These are phyloP conservation scores for Cystobasidiaceae sp. DNA, from an alignment of 1,284 basidiomycete species.

Conservation along the genomic window DNA sequence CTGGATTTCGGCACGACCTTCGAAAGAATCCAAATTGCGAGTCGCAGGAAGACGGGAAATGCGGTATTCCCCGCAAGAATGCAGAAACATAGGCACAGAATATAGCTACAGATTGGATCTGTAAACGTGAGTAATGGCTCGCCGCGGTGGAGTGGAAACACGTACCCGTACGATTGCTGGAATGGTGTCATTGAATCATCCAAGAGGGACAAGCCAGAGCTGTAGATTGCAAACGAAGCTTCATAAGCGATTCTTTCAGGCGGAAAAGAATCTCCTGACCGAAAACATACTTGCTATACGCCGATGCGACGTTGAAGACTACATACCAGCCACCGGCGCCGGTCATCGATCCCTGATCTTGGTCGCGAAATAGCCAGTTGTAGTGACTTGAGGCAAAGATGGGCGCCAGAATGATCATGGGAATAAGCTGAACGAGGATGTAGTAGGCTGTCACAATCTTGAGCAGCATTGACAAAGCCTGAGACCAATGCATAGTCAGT, in stretches of 20 bases:
- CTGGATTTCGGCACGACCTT: constrained; percentile 56
- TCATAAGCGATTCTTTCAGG: not conserved
- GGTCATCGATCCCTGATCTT: constrained; percentile 11
- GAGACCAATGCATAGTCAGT: constrained; percentile 33
- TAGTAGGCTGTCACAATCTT: constrained; percentile 55
- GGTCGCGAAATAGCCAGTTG: constrained; percentile 12
- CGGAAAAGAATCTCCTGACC: not conserved
- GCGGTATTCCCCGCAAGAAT: constrained; percentile 82
- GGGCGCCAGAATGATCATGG: constrained; percentile 68
- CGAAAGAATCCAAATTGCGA: constrained; percentile 58
- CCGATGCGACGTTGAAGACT: constrained; percentile 76
- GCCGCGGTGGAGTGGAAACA: not conserved
- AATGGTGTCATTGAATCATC: constrained; percentile 28
- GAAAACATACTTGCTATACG: constrained; percentile 43
- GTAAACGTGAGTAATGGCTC: not conserved
- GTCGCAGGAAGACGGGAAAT: constrained; percentile 33
- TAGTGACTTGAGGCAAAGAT: constrained; percentile 48
- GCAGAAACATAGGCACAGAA: constrained; percentile 58
- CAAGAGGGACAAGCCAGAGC: constrained; percentile 60
- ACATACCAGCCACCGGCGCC: constrained; percentile 60
- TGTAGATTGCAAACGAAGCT: constrained; percentile 58
- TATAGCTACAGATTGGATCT: constrained; percentile 50
- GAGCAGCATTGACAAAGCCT: constrained; percentile 39
- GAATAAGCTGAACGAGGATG: constrained; percentile 60
- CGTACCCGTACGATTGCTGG: not conserved